Conservation (phyloP, 208 protist genomes). For the Acanthamoeba culbertsoni region DNA sequence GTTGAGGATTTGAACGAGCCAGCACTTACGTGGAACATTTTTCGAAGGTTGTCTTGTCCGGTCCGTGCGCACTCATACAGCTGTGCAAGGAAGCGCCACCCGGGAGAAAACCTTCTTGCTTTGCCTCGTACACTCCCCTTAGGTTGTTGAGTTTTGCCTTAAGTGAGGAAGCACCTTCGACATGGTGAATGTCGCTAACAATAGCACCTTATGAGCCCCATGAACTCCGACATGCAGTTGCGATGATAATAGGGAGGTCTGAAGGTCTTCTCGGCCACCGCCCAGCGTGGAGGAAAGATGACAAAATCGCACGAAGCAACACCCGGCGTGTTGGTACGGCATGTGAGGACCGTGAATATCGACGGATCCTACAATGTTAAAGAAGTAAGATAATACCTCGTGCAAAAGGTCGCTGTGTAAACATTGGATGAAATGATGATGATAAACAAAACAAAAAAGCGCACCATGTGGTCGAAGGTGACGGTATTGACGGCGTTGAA, state of each 20-base stretch:
- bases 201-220: slow-evolving; percentile 88
- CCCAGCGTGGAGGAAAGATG: slow-evolving; percentile 90
- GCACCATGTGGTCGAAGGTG: slow-evolving; percentile 87
- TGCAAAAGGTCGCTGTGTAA: background rate
- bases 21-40: slow-evolving; percentile 60
- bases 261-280: slow-evolving; percentile 87
- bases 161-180: too few relatives aligned
- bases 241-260: slow-evolving; percentile 91
- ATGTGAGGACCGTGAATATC: slow-evolving; percentile 92
- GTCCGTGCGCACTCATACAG: slow-evolving; percentile 76
- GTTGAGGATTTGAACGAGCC: too few relatives aligned
- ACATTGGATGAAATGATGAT: background rate
- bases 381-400: background rate
- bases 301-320: slow-evolving; percentile 89
- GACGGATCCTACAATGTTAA: slow-evolving; percentile 89
- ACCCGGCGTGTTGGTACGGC: slow-evolving; percentile 81
- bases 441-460: background rate
- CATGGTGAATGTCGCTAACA: too few relatives aligned
- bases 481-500: slow-evolving; percentile 89
- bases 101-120: slow-evolving; percentile 83
- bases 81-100: slow-evolving; percentile 68
- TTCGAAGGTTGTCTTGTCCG: slow-evolving; percentile 82
- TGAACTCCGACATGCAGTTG: slow-evolving; percentile 92
- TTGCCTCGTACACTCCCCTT: slow-evolving; percentile 88
- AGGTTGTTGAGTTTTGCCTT: too few relatives aligned